Base-by-base conservation (phyloP, 148 eudicot species). In the Rhododendron henanense region DNA sequence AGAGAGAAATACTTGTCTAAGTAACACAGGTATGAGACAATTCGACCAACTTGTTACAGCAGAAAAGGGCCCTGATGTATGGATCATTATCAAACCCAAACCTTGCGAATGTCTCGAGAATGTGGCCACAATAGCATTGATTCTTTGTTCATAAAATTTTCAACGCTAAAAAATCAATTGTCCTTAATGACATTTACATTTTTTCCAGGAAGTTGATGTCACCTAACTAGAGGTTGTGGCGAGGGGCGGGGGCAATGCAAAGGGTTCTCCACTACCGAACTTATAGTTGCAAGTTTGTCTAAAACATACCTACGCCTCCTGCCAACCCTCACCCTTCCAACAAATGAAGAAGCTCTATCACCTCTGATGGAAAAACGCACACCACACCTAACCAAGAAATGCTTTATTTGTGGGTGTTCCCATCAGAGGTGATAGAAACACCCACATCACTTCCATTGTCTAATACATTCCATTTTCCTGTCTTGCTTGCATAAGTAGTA, bases 1-100 rank as follows among this genome's bases (percentile, higher is more conserved):
- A 79, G 82, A 79, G 81, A 79, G 25, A 21, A 28, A 79, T 79
- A 55, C 83, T 55, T 81, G 69, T 57, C 83, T 57, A 81, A 35
- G 45, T 65, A 33, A 81, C 28, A 55, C 14, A 33, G 47, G 83
- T 33, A 81, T 35, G 69, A 53, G 69, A 33, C 1, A 0, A 35
- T 81, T 61, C n/a, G 33, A 65, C 83, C 83, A 57, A 55, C 63
- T 80, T 50, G 21, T 25, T 50, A 6, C 23, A 51, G 35, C 14
- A 28, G 65, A 5, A 16, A 25, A 25, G 14, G 35, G 65, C 23
- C 44, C 33, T 14, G 65, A 51, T 21, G n/a, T 51, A 80, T 15
- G n/a, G 39, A 51, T 80, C 63, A 31, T 28, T 80, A 80, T 80
- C 65, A 53, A 75, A 51, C 83, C 53, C 39, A 51, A 80, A 80